These are phyloP conservation scores for Inga laurina DNA, from an alignment of 306 rosid species.

Conservation along the genomic window DNA sequence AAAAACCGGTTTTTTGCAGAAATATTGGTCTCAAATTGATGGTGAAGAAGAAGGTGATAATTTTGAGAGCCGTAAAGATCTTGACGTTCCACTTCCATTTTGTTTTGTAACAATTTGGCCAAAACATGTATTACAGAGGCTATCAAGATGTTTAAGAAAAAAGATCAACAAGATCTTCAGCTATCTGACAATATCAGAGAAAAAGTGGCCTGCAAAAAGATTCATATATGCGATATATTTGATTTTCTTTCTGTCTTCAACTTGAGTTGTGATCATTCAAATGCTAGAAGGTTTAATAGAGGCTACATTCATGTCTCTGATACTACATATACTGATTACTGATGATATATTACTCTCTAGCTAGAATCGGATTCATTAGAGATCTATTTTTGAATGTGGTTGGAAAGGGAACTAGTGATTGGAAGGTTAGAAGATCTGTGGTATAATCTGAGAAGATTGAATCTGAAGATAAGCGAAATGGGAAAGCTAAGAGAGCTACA, in stretches of 20 bases:
- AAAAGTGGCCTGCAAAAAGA: background rate
- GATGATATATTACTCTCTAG: too few relatives aligned
- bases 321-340: background rate
- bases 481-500: background rate
- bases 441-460: background rate
- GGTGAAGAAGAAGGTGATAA: background rate
- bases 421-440: background rate
- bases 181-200: conserved; percentile 8
- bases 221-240: background rate
- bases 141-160: background rate
- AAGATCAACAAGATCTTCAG: background rate
- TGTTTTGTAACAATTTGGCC: conserved; percentile 18
- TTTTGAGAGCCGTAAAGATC: background rate
- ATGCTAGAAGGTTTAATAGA: background rate
- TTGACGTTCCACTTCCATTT: background rate
- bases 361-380: background rate
- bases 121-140: background rate
- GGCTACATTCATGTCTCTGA: background rate
- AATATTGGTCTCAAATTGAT: background rate
- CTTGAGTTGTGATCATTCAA: background rate
- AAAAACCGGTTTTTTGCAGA: background rate
- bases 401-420: background rate
- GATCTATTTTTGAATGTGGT: background rate
- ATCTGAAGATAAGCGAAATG: background rate
- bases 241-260: background rate